Percentiles rank a stretch among this genome's conserved stretches.
Conservation (phyloP, 75 land plant genomes). For the Cunninghamia lanceolata region DNA sequence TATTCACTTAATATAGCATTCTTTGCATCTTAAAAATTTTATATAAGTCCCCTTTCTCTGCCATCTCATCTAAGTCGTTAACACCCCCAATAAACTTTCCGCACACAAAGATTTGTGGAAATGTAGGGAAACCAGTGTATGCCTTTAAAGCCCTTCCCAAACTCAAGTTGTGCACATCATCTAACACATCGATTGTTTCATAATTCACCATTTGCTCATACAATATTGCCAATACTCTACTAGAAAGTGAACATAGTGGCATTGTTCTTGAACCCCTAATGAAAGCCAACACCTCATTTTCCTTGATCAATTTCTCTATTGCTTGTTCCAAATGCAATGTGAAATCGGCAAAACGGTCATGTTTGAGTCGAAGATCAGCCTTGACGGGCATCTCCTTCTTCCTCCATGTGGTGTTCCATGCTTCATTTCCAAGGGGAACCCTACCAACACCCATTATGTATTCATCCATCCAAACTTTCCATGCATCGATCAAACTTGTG, state of each 20-base stretch:
- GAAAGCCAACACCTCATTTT: slow-evolving; percentile 78
- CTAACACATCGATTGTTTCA: slow-evolving; percentile 84
- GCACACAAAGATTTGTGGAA: slow-evolving; percentile 85
- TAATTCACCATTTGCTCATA: slow-evolving; percentile 71
- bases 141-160: slow-evolving; percentile 73
- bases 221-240: slow-evolving; percentile 73
- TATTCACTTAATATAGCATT: not conserved
- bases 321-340: slow-evolving; percentile 68
- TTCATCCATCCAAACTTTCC: slow-evolving; percentile 97
- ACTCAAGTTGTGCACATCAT: slow-evolving; percentile 82
- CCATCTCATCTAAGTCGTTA: slow-evolving; percentile 83
- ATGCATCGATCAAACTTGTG: slow-evolving; percentile 59
- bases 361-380: slow-evolving; percentile 72
- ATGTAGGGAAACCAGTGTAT: slow-evolving; percentile 89
- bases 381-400: slow-evolving; percentile 42
- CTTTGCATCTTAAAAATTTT: slow-evolving; percentile 40
- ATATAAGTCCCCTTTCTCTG: slow-evolving; percentile 78
- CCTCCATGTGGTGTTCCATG: slow-evolving; percentile 76
- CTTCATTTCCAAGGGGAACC: slow-evolving; percentile 82
- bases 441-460: slow-evolving; percentile 62
- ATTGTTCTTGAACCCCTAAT: slow-evolving; percentile 89
- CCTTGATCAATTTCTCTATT: slow-evolving; percentile 76
- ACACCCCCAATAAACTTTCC: slow-evolving; percentile 94
- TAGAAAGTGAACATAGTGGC: slow-evolving; percentile 88
- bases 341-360: slow-evolving; percentile 58